phyloP scores from a whole-genome alignment of 2,329 filamentous ascomycete genomes.

The Aspergillus tamarii region DNA sequence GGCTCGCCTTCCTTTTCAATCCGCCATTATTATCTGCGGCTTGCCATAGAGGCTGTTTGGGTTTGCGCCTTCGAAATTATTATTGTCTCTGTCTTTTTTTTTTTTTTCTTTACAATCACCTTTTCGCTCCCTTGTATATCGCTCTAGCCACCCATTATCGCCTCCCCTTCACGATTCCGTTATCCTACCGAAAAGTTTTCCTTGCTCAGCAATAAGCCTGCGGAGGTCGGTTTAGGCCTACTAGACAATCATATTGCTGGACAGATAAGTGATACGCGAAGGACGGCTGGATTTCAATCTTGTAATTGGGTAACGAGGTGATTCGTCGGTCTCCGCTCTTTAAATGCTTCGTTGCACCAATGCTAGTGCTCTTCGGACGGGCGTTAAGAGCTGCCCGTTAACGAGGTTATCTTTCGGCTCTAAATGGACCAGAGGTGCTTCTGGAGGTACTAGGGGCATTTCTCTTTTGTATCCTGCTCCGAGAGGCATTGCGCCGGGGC shows the following conservation, averaged over 20 bases:
- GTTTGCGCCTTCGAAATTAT: background rate
- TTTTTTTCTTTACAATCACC: slow-evolving; percentile 2
- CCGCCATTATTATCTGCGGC: background rate
- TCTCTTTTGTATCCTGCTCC: background rate
- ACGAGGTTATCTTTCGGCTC: slow-evolving; percentile 13
- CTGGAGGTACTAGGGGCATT: background rate
- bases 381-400: slow-evolving; percentile 15
- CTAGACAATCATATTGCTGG: background rate
- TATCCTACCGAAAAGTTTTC: slow-evolving; percentile 24
- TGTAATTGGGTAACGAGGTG: background rate
- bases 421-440: slow-evolving; percentile 12
- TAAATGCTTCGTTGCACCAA: slow-evolving; percentile 28
- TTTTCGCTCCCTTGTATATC: slow-evolving; percentile 11
- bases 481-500: background rate
- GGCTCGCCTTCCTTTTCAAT: background rate
- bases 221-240: background rate
- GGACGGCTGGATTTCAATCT: background rate
- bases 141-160: slow-evolving; percentile 7
- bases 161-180: background rate
- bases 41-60: background rate
- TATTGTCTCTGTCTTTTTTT: background rate
- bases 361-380: slow-evolving; percentile 23
- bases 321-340: background rate
- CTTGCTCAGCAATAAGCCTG: slow-evolving; percentile 5
- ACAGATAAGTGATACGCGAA: background rate